Evolutionary conservation across 176 grass and related monocot genomes (phyloP), one percentile per base, ranked within the genome.

Genomic region (Oropetium thomaeum): DNA sequence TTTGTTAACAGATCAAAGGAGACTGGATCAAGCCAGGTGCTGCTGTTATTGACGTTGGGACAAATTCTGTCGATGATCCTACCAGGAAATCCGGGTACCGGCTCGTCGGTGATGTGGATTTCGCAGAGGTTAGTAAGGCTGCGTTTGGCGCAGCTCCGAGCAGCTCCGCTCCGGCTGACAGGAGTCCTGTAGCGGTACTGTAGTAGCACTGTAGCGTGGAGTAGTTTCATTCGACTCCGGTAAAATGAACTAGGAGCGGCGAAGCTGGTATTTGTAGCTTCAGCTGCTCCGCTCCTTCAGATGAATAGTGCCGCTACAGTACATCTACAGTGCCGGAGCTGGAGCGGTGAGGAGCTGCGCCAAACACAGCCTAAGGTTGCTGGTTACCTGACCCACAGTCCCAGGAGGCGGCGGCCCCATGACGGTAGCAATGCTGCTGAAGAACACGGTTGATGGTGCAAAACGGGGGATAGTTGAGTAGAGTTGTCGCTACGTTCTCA

Each of bases 11-110:
- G 95, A 97, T 97, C 69, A 93, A 97, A 70, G 94, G 94, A 42
- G 90, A 91, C 25, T 97, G 94, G 94, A 93, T 97, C 66, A 97
- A 97, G 53, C 90, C 94, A 45, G 94, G 90, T 8, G 94, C 94
- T 26, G 94, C 90, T 0, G 90, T 97, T 5, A 92, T 98, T 0
- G 91, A 98, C 22, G 95, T 94, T 11, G 95, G 91, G 28, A 98
- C 86, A 0, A 98, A 98, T 40, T 90, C 95, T 12, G 37, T 98
- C 1, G 86, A 92, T 10, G 91, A 98, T 42, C 86, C 95, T 34
- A 92, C 75, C 28, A 92, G 76, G 82, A 92, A 94, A 61, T 87
- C 74, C 2, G 95, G 91, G 8, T 98, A 92, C 52, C 89, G 91
- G 45, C 86, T 98, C 3, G 91, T 92, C 0, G 95, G 95, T 0